Evolutionary conservation across 441 rosid species (phyloP), one percentile per base, ranked within the genome.

Genomic region (Caryocar brasiliense): DNA sequence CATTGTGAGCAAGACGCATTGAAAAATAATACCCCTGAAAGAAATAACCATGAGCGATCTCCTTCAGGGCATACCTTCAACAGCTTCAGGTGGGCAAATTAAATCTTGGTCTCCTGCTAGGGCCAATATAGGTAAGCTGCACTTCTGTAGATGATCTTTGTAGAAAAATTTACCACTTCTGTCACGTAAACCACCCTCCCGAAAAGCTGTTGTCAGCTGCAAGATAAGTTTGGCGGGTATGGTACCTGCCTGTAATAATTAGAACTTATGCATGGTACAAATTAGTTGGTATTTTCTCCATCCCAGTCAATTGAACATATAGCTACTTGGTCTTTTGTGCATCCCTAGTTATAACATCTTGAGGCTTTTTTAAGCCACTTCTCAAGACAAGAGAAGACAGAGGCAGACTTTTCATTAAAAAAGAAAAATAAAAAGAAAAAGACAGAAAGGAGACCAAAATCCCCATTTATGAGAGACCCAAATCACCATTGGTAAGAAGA

Each of bases 71-170:
- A 27, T 77, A 83, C 97, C 91, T 56, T 82, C 80, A 30, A 89
- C 97, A 64, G 97, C 95, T 47, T 67, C 84, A 38, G 91, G 89
- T 12, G 97, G 97, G 44, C 97, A 89, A 56, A 89, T 89, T 53
- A 80, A 71, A 77, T 89, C 97, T 58, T 45, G 64, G 51, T 86
- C 94, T 63, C 97, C 97, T 6, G 98, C 96, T 51, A 86, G 45
- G 3, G 98, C 98, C 56, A 90, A 62, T 47, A 90, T 68, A 36
- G 97, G 94, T 36, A 84, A 76, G 54, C 36, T 74, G 62, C 62
- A 61, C 47, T 61, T 68, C 58, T 59, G 66, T 40, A 86, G 54
- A 67, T 82, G 73, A 44, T 82, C 81, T 75, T 82, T 82, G 74
- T 80, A 82, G 58, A 69, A 74, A 70, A 84, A 79, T 49, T 76